A percentile compares a stretch with the other conserved stretches of the same genome.
These are phyloP conservation scores for Mycena albidolilacea DNA, from an alignment of 768 basidiomycete genomes.

Conservation along the genomic window DNA sequence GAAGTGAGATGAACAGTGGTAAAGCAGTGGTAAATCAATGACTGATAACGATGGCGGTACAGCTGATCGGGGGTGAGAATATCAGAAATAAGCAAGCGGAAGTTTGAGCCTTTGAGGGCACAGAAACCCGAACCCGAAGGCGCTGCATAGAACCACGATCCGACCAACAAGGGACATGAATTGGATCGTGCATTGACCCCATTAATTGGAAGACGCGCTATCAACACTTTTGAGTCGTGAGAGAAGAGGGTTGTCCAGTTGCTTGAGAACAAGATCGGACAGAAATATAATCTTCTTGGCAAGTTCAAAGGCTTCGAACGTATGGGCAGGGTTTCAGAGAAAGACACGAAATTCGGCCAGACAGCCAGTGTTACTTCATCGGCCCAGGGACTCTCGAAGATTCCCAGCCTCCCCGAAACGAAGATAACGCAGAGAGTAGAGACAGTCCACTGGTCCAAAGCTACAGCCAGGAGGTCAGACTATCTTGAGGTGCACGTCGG, in stretches of 20 bases:
- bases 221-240: no score
- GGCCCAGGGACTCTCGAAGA: conserved; percentile 16
- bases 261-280: neutral
- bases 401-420: conserved; percentile 37
- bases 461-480: conserved; percentile 15
- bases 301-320: neutral
- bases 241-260: neutral
- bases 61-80: no score
- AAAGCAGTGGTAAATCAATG: neutral
- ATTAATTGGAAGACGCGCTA: no score
- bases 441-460: conserved; percentile 34
- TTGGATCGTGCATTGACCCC: no score
- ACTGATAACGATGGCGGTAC: neutral
- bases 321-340: neutral
- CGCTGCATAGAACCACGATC: no score
- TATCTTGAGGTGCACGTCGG: neutral
- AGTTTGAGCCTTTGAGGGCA: no score
- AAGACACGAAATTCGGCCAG: neutral
- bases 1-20: neutral
- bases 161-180: no score
- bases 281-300: neutral
- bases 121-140: no score
- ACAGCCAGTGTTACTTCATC: conserved; percentile 12
- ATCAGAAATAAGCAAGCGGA: no score
- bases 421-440: conserved; percentile 33